phyloP scores from a whole-genome alignment of 1,284 basidiomycete species.

The Tilletia horrida region DNA sequence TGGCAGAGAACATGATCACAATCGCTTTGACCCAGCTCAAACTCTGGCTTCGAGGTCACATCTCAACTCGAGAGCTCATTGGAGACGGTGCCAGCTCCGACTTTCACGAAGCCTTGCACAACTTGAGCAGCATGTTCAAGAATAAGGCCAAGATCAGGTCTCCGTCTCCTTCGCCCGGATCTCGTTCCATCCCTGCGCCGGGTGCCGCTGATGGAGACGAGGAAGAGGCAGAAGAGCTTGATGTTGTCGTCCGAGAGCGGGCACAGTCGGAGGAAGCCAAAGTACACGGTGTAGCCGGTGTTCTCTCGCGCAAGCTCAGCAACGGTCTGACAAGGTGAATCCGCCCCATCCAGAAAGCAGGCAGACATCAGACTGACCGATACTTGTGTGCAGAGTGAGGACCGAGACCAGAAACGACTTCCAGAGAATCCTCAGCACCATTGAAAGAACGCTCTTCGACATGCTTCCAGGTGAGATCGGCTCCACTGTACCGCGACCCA shows the following conservation, averaged over 20 bases:
- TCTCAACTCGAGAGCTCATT: conserved; percentile 14
- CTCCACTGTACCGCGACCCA: too few relatives aligned
- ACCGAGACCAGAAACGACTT: conserved; percentile 18
- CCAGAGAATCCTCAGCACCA: conserved; percentile 9
- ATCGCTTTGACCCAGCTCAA: conserved; percentile 19
- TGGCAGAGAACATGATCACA: conserved; percentile 15
- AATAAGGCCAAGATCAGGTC: conserved; percentile 1
- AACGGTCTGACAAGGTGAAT: background rate
- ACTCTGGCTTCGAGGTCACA: conserved; percentile 17
- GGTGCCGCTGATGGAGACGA: background rate
- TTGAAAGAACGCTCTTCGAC: conserved; percentile 17
- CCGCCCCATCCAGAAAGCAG: background rate
- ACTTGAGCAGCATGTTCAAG: conserved; percentile 10
- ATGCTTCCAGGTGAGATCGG: conserved; percentile 19
- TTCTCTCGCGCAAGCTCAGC: conserved; percentile 14
- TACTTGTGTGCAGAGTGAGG: background rate
- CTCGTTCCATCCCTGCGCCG: background rate
- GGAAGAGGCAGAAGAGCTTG: conserved; percentile 11
- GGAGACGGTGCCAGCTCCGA: conserved; percentile 13
- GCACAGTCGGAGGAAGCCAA: conserved; percentile 2
- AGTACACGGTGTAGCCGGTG: conserved; percentile 7
- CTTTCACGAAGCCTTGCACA: conserved; percentile 7
- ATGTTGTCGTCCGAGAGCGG: conserved; percentile 5
- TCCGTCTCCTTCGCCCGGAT: background rate
- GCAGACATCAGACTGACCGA: background rate